These are phyloP conservation scores for Phoma herbarum DNA, from an alignment of 2,329 filamentous ascomycete species.

Conservation along the genomic window DNA sequence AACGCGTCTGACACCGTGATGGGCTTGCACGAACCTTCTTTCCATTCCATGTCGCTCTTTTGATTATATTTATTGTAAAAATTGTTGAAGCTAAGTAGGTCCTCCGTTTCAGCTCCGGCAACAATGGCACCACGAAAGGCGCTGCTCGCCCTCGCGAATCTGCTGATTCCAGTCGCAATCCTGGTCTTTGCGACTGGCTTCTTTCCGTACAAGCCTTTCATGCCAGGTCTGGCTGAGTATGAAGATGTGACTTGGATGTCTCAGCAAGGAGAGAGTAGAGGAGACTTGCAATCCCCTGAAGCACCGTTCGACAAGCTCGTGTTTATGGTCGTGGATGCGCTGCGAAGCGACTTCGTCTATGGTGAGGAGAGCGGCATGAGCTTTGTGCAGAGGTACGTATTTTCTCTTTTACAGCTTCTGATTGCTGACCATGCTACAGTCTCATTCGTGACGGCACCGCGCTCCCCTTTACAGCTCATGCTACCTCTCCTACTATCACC, in stretches of 20 bases:
- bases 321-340: slow-evolving; percentile 97
- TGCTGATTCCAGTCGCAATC: slow-evolving; percentile 75
- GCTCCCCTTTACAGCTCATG: slow-evolving; percentile 93
- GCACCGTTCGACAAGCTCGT: slow-evolving; percentile 87
- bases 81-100: slow-evolving; percentile 11
- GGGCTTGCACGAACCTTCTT: slow-evolving; percentile 15
- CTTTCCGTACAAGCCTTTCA: slow-evolving; percentile 96
- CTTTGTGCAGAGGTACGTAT: slow-evolving; percentile 81
- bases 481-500: slow-evolving; percentile 95
- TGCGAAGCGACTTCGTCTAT: slow-evolving; percentile 92
- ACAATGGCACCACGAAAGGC: slow-evolving; percentile 40
- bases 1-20: slow-evolving; percentile 30
- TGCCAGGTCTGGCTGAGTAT: slow-evolving; percentile 82
- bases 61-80: slow-evolving; percentile 3
- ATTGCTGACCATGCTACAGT: slow-evolving; percentile 56
- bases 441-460: slow-evolving; percentile 85
- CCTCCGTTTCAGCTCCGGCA: neutral
- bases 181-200: slow-evolving; percentile 85
- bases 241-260: slow-evolving; percentile 56
- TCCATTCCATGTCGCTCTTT: slow-evolving; percentile 24
- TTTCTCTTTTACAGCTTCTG: neutral
- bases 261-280: slow-evolving; percentile 53
- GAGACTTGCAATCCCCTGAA: slow-evolving; percentile 58
- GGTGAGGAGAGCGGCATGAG: slow-evolving; percentile 79
- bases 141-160: slow-evolving; percentile 72